Conservation (phyloP, 495 filamentous ascomycete species). For the Cercophora samala region DNA sequence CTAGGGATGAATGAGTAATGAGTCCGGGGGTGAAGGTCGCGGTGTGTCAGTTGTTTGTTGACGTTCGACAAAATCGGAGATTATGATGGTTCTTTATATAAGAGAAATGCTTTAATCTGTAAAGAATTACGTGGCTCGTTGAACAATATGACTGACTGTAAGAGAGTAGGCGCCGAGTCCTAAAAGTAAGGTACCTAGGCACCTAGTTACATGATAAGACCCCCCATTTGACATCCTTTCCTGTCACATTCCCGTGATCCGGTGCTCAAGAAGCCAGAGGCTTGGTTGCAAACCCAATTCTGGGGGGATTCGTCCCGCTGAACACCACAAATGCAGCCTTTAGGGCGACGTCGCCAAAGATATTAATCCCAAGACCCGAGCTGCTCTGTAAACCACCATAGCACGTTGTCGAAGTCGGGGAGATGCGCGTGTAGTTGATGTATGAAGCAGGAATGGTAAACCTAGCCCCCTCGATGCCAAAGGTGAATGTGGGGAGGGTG, state of each 20-base stretch:
- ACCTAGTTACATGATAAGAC: too few species aligned
- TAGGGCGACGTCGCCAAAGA: constrained; percentile 78
- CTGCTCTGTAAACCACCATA: constrained; percentile 66
- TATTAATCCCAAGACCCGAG: constrained; percentile 60
- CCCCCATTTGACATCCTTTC: too few species aligned
- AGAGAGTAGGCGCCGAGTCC: too few species aligned
- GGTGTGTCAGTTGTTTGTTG: too few species aligned
- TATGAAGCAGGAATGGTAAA: constrained; percentile 54
- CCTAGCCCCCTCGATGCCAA: constrained; percentile 51
- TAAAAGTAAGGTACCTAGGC: too few species aligned
- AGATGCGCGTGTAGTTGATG: constrained; percentile 54
- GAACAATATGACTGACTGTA: too few species aligned
- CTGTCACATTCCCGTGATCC: too few species aligned
- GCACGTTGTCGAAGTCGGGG: constrained; percentile 41
- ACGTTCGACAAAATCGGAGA: too few species aligned
- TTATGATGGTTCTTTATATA: too few species aligned
- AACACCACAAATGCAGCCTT: constrained; percentile 80
- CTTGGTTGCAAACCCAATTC: constrained; percentile 60
- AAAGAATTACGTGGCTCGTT: too few species aligned
- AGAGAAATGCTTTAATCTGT: too few species aligned
- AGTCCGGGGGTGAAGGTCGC: too few species aligned
- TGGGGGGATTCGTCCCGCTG: constrained; percentile 42
- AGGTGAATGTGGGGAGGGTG: constrained; percentile 60
- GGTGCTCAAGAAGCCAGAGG: constrained; percentile 2
- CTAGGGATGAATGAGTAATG: constrained; percentile 1